Conservation (phyloP, 169 alveolate species). For the Perkinsus chesapeaki region DNA sequence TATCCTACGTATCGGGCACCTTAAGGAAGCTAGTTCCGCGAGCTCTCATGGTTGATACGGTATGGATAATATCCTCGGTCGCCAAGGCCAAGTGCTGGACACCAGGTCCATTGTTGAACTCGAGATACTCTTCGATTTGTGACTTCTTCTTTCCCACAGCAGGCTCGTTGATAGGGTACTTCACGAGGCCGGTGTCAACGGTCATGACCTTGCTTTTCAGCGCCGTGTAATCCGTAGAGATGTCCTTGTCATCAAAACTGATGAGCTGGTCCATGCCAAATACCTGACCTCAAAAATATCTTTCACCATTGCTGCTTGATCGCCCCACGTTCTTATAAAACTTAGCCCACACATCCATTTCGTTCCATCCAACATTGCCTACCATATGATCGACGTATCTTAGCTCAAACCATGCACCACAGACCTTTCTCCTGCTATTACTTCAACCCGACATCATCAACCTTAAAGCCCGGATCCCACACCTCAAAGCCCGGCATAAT, state of each 20-base stretch:
- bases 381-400: constrained; percentile 56
- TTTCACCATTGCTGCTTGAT: background rate
- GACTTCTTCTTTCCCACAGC: constrained; percentile 60
- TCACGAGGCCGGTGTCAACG: constrained; percentile 53
- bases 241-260: constrained; percentile 61
- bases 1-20: constrained; percentile 42
- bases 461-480: constrained; percentile 15
- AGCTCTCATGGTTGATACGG: constrained; percentile 41
- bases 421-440: constrained; percentile 19
- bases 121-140: constrained; percentile 63
- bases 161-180: constrained; percentile 73
- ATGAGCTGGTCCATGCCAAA: constrained; percentile 60
- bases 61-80: constrained; percentile 44
- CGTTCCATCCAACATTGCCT: constrained; percentile 58
- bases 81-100: constrained; percentile 61
- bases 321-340: constrained; percentile 25
- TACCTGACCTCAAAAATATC: constrained; percentile 39
- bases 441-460: background rate
- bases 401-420: constrained; percentile 29
- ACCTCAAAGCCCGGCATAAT: constrained; percentile 57
- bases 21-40: constrained; percentile 60
- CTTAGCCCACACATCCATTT: constrained; percentile 62
- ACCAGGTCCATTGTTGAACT: constrained; percentile 64
- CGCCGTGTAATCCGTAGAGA: constrained; percentile 64
- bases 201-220: constrained; percentile 59